Conservation (phyloP, 2,329 filamentous ascomycete species). For the Xylariaceae sp. region DNA sequence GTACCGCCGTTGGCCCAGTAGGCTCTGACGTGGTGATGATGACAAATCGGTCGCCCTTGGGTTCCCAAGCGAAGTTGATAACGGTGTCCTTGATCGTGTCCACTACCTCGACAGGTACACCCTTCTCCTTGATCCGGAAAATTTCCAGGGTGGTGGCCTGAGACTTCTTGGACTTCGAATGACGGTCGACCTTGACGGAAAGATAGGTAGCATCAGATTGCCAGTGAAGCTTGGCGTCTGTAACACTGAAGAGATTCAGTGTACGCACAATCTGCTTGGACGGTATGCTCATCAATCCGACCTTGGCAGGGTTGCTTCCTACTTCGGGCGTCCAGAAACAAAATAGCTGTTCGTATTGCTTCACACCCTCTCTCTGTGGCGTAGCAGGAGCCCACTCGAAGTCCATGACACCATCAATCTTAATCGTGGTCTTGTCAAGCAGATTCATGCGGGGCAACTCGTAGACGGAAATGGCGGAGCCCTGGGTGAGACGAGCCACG, state of each 20-base stretch:
- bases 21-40: conserved; percentile 93
- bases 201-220: conserved; percentile 91
- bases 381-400: conserved; percentile 95
- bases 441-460: conserved; percentile 85
- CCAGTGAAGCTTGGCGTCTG: conserved; percentile 97
- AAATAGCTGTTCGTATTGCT: conserved; percentile 90
- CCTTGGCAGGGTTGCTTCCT: conserved; percentile 95
- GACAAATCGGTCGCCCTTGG: conserved; percentile 94
- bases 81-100: conserved; percentile 98
- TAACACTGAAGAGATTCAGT: conserved; percentile 95
- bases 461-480: conserved; percentile 85
- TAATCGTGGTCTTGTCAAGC: conserved; percentile 85
- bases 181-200: conserved; percentile 96
- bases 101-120: conserved; percentile 95
- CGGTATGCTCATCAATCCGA: conserved; percentile 92
- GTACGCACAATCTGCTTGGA: conserved; percentile 92
- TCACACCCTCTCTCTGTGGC: conserved; percentile 75
- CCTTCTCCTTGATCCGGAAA: conserved; percentile 95
- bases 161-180: conserved; percentile 99
- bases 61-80: conserved; percentile 99
- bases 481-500: conserved; percentile 84
- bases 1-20: conserved; percentile 68
- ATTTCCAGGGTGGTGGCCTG: conserved; percentile 96
- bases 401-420: conserved; percentile 94
- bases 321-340: conserved; percentile 99